These are phyloP conservation scores for Halophytophthora polymorphica DNA, from an alignment of 352 stramenopile genomes.

Conservation along the genomic window DNA sequence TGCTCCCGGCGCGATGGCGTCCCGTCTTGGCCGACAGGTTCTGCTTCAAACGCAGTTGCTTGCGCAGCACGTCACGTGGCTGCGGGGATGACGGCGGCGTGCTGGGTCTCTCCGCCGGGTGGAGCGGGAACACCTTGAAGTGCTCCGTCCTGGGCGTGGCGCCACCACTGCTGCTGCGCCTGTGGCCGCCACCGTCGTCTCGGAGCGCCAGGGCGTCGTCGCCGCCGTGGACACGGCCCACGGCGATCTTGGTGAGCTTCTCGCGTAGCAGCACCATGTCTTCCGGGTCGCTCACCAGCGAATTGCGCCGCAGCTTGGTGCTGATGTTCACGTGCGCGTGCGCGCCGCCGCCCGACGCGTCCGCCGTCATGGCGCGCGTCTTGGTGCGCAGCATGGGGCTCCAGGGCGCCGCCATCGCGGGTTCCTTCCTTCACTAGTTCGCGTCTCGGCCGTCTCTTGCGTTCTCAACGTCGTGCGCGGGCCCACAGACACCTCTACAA, in stretches of 20 bases:
- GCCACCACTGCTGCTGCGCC: slow-evolving; percentile 11
- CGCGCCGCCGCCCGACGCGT: background rate
- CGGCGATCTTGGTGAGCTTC: slow-evolving; percentile 73
- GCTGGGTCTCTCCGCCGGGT: slow-evolving; percentile 41
- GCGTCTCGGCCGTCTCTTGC: background rate
- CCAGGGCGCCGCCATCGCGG: slow-evolving; percentile 24
- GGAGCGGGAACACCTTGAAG: slow-evolving; percentile 51
- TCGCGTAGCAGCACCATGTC: slow-evolving; percentile 68
- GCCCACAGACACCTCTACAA: no score
- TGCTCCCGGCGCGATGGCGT: slow-evolving; percentile 5
- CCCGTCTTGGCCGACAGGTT: slow-evolving; percentile 7
- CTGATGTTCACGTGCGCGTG: slow-evolving; percentile 27
- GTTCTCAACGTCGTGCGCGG: background rate
- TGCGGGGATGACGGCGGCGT: slow-evolving; percentile 80
- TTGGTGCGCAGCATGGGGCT: slow-evolving; percentile 18
- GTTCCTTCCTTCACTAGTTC: background rate
- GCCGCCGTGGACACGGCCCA: slow-evolving; percentile 20
- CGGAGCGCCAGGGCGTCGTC: slow-evolving; percentile 3
- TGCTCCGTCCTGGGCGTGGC: slow-evolving; percentile 6
- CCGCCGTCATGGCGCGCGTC: slow-evolving; percentile 9
- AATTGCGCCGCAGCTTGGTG: slow-evolving; percentile 46
- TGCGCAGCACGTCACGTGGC: slow-evolving; percentile 66
- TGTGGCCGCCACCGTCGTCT: slow-evolving; percentile 12
- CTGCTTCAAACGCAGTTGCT: slow-evolving; percentile 63
- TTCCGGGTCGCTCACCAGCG: slow-evolving; percentile 53